Conservation (phyloP, 768 basidiomycete species). For the Roridomyces roridus region DNA sequence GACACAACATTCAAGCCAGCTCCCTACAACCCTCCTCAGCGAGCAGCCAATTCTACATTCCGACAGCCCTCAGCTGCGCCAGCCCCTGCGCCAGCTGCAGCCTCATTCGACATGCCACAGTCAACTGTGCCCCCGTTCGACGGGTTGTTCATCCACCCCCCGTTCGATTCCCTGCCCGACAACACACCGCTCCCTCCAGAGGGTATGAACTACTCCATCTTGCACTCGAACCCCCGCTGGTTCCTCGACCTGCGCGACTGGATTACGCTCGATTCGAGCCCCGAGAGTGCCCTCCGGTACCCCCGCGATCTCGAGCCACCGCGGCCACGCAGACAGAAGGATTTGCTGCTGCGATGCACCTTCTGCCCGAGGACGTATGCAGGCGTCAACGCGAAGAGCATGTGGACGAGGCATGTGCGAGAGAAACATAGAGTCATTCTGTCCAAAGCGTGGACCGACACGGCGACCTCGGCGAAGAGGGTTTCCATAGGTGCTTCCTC, state of each 20-base stretch:
- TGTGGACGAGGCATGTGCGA: slow-evolving; percentile 66
- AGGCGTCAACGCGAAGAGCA: slow-evolving; percentile 66
- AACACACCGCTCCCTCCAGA: slow-evolving; percentile 37
- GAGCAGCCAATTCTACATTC: slow-evolving; percentile 4
- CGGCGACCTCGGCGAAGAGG: slow-evolving; percentile 18
- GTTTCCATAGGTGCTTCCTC: slow-evolving; percentile 7
- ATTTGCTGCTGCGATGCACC: slow-evolving; percentile 51
- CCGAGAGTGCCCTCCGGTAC: slow-evolving; percentile 49
- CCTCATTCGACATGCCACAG: slow-evolving; percentile 18
- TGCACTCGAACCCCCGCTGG: slow-evolving; percentile 59
- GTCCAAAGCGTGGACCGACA: slow-evolving; percentile 45
- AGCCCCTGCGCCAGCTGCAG: background rate
- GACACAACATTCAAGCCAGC: slow-evolving; percentile 27
- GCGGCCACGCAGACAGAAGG: slow-evolving; percentile 43
- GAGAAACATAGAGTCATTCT: slow-evolving; percentile 69
- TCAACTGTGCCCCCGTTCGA: slow-evolving; percentile 12
- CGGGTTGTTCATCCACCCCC: slow-evolving; percentile 22
- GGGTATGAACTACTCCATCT: slow-evolving; percentile 55
- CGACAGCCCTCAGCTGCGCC: slow-evolving; percentile 7
- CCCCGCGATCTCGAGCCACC: slow-evolving; percentile 63
- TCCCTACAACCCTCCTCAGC: slow-evolving; percentile 17
- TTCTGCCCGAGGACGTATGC: slow-evolving; percentile 63
- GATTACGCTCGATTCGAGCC: slow-evolving; percentile 36
- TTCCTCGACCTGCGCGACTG: slow-evolving; percentile 58
- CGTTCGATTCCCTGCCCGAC: slow-evolving; percentile 21